These are phyloP conservation scores for Eucalyptus melliodora DNA, from an alignment of 345 rosid species.

Conservation along the genomic window DNA sequence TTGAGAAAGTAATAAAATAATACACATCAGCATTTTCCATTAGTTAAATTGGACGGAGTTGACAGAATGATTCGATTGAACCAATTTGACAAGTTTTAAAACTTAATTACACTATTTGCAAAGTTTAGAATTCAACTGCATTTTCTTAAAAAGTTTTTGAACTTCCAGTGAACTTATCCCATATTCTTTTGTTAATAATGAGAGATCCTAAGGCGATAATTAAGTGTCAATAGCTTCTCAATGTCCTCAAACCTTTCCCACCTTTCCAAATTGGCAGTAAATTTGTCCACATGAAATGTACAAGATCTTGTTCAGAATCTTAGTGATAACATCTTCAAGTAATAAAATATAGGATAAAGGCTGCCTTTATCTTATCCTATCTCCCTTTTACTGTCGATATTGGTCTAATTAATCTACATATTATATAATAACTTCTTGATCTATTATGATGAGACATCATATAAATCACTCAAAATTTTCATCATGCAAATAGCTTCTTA, in stretches of 20 bases:
- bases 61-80: fast-evolving
- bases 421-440: neutral
- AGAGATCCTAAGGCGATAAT: neutral
- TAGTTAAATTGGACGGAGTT: too few relatives aligned
- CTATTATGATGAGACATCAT: neutral
- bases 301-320: neutral
- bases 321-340: neutral
- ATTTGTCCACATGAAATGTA: neutral
- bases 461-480: neutral
- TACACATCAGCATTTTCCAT: too few relatives aligned
- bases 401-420: neutral
- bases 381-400: neutral
- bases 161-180: too few relatives aligned
- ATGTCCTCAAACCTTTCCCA: neutral
- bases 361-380: neutral
- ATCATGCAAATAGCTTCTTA: neutral
- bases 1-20: too few relatives aligned
- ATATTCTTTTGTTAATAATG: neutral
- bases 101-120: too few relatives aligned
- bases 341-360: neutral
- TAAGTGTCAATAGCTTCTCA: neutral
- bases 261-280: neutral
- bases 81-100: too few relatives aligned
- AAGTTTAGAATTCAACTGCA: too few relatives aligned
- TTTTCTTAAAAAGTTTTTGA: too few relatives aligned